Base-by-base conservation (phyloP, 768 basidiomycete genomes). In the Rubroboletus satanas region DNA sequence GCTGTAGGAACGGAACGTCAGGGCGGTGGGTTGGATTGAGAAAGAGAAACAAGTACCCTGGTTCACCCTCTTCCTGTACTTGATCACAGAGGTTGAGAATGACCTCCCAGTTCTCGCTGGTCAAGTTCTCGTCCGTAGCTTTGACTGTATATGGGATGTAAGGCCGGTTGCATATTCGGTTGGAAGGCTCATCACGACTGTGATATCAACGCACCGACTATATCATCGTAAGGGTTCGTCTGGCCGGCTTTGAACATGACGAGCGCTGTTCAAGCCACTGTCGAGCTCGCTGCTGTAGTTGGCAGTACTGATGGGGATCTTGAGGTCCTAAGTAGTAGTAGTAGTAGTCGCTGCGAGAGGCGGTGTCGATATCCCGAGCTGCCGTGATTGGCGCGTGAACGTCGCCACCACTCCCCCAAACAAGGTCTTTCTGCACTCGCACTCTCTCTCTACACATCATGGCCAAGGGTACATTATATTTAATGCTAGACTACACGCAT, bases 51-150 rank as follows among this genome's bases (percentile, higher is more conserved):
- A 49, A n/a, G 71, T 58, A 94, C 95, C 95, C 95, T 45, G 80
- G 73, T 66, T 87, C 83, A 2, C 91, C 88, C 59, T 99, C 96
- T 12, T 94, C 93, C 31, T 80, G 77, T 7, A 99, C 94, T 73
- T 97, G 97, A 76, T 99, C 97, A 63, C 94, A 97, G n/a, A 98
- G 72, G 63, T 90, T 93, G 46, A 98, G 68, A 58, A 95, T 92
- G 55, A 93, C 77, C 68, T 94, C 94, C 97, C 97, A 99, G 72
- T 97, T 91, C 75, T 97, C 96, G 52, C 80, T 79, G 0, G 95
- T 95, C 55, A 95, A 77, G 70, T 93, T 94, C 81, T 98, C 97
- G 70, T 95, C 93, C n/a, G 97, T 99, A 33, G 96, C 90, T 74
- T 97, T 96, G 64, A 73, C 95, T 97, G 72, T n/a, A 39, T 44